Evolutionary conservation across 2,329 filamentous ascomycete genomes (phyloP), one percentile per base, ranked within the genome.

Genomic region (Exophiala spinifera): DNA sequence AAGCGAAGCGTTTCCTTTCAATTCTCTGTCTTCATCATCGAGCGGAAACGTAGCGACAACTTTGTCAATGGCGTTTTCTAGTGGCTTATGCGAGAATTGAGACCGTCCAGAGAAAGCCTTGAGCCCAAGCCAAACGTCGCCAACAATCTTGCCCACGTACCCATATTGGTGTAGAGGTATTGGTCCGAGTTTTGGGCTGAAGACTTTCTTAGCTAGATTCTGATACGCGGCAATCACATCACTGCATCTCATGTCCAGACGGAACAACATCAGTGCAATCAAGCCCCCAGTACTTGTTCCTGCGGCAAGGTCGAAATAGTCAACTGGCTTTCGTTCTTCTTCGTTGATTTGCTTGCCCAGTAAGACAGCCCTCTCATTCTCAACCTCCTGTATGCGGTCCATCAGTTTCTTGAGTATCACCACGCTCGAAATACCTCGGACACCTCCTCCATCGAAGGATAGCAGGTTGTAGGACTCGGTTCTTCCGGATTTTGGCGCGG

Each of bases 251-350:
- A 63, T 61, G 39, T 56, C 51, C n/a, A 63, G 48, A 6, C 58
- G 55, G 42, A 59, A 61, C 17, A 61, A 46, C 61, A 63, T 62
- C 17, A 62, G 53, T 19, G 61, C 61, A 47, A 61, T 57, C 14
- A 63, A 51, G 17, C 61, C 61, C 4, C 61, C 60, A 13, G 61
- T 62, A 47, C 60, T 62, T n/a, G 61, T 63, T n/a, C 60, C 61
- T 15, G 55, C 58, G 10, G 54, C 55, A 20, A 63, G 49, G 31
- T 62, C 60, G 33, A 62, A 62, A 31, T 56, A 58, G 19, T 62
- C 58, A 10, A 55, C 54, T 3, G 60, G 61, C 15, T 36, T 46
- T 37, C 60, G 40, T 46, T 60, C 57, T 11, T 46, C 48, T 3
- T 28, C 31, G 33, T 57, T 36, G 4, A 34, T 31, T 10, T 49